A percentile compares a stretch with the other conserved stretches of the same genome.
phyloP scores from a whole-genome alignment of 2,329 filamentous ascomycete genomes.

The Periglandula ipomoeae region DNA sequence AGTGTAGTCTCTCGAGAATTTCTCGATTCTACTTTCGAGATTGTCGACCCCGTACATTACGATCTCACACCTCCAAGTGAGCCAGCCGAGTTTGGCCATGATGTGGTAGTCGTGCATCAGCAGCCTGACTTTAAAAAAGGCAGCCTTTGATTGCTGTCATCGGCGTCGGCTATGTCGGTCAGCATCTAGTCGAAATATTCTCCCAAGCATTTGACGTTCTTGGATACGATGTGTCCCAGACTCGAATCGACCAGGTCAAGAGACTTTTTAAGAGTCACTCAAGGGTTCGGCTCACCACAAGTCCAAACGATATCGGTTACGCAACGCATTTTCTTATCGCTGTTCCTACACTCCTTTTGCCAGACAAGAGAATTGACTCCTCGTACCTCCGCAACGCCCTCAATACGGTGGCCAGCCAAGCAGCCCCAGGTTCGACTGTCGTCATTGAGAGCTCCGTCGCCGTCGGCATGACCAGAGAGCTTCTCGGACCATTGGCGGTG shows the following conservation, averaged over 20 bases:
- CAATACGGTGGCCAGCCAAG: conserved; percentile 29
- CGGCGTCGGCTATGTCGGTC: conserved; percentile 44
- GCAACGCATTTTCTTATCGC: conserved; percentile 45
- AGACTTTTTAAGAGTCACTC: conserved; percentile 17
- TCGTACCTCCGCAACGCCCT: conserved; percentile 37
- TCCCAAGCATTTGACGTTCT: conserved; percentile 30
- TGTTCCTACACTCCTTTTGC: conserved; percentile 40
- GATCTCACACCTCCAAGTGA: conserved; percentile 26
- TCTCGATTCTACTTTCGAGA: conserved; percentile 1
- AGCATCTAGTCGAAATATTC: conserved; percentile 37
- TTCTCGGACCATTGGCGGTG: conserved; percentile 36
- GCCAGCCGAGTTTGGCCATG: conserved; percentile 17
- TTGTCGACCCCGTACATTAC: conserved; percentile 18
- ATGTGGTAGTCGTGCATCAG: conserved; percentile 3
- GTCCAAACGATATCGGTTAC: conserved; percentile 25
- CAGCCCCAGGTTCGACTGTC: conserved; percentile 34
- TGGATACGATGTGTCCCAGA: conserved; percentile 38
- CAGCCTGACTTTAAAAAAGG: conserved; percentile 5
- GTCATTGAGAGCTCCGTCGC: conserved; percentile 46
- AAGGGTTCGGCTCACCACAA: conserved; percentile 28
- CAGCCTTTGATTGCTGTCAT: conserved; percentile 36
- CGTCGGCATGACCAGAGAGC: conserved; percentile 42
- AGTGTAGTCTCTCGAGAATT: background rate
- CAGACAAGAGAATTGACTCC: conserved; percentile 37
- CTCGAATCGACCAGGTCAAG: conserved; percentile 26